Evolutionary conservation across 768 basidiomycete species (phyloP).

Genomic region (Hortiboletus campestris): DNA sequence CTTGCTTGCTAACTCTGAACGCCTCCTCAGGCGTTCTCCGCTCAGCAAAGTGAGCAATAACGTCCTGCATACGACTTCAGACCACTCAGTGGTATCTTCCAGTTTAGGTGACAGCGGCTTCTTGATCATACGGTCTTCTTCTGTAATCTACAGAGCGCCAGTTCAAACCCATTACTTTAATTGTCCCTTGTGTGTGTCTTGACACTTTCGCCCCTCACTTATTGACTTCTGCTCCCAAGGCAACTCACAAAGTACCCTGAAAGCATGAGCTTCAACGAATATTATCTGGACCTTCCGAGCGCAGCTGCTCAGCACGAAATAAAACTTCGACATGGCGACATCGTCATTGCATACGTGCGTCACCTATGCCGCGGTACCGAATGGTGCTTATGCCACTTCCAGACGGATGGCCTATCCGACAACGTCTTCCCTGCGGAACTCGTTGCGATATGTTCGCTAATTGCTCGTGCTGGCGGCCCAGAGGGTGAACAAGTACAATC

Average conservation of each 20-base stretch:
- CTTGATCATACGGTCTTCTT: constrained; percentile 65
- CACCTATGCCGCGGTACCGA: no score
- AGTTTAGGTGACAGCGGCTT: constrained; percentile 83
- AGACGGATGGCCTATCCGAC: constrained; percentile 59
- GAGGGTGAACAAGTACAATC: constrained; percentile 64
- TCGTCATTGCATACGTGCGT: constrained; percentile 49
- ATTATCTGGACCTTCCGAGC: constrained; percentile 37
- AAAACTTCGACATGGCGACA: constrained; percentile 51
- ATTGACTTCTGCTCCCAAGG: constrained; percentile 14
- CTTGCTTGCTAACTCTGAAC: constrained; percentile 73
- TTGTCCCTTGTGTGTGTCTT: constrained; percentile 29
- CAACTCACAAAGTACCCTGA: constrained; percentile 38
- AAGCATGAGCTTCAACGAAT: constrained; percentile 1
- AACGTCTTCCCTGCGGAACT: constrained; percentile 69
- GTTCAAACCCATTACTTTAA: constrained; percentile 35
- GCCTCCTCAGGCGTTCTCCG: constrained; percentile 71
- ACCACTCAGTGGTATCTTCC: constrained; percentile 6
- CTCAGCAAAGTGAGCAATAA: constrained; percentile 64
- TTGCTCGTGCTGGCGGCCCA: constrained; percentile 51
- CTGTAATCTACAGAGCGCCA: constrained; percentile 50
- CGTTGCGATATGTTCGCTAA: constrained; percentile 64
- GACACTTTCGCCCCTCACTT: background rate
- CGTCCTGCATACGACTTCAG: background rate
- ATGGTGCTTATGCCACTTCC: constrained; percentile 6
- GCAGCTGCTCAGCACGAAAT: constrained; percentile 46